Base-by-base conservation (phyloP, 805 yeast genomes). In the Nakazawaea sp. region DNA sequence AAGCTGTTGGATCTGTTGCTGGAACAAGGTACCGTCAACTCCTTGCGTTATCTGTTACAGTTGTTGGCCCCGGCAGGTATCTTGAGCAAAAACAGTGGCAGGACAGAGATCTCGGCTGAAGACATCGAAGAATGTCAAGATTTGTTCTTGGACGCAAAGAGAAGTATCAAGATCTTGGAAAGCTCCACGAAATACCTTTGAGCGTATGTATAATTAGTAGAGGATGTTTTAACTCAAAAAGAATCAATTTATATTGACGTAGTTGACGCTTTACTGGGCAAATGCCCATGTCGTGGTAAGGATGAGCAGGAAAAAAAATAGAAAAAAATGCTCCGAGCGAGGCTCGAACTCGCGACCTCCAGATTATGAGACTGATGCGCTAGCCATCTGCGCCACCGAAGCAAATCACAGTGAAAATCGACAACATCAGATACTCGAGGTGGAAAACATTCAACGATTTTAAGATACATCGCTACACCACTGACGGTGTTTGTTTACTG, bases 41-140 rank as follows among this genome's bases (percentile, higher is more conserved):
- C 96, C 2, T 70, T 92, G 55, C 81, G 99, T 58, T 92, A 92
- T 58, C 87, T 95, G 9, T 67, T 92, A 46, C 97, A 92, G 58
- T 71, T 92, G 47, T 69, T 92, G 55, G 76, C 96, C 1, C 98
- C 97, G 23, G 78, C 96, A 21, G 89, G 88, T 37, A 77, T 92
- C 33, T 70, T 92, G 45, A 78, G 95, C 29, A 74, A 75, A 48
- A 75, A 86, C 24, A 66, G 73, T 41, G 84, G 86, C 43, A 80
- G 95, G 43, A 61, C 68, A 25, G 88, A 81, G 52, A 75, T 86
- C 39, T 64, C 63, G 21, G 68, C 75, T 12, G 68, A 68, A 18
- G 97, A 92, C 56, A 68, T 90, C 29, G 90, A 83, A 48, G 95
- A 88, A 60, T 83, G 94, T 45, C 81, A 84, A 58, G 55, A 68